phyloP scores from a whole-genome alignment of 2,329 filamentous ascomycete genomes.

The Epicoccum sorghinum region DNA sequence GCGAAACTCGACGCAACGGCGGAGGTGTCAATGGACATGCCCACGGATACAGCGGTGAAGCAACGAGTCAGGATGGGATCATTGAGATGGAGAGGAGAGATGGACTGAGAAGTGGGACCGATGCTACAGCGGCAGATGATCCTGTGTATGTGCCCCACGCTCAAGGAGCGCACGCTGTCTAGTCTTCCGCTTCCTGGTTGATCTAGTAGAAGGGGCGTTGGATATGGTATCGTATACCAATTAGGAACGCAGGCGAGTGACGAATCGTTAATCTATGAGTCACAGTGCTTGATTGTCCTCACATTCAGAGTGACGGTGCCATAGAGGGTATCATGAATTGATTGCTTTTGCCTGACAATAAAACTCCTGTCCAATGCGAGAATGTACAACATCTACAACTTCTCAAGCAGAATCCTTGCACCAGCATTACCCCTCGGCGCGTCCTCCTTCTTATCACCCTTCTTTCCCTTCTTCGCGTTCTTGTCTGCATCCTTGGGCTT shows the following conservation, averaged over 20 bases:
- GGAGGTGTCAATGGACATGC: slow-evolving; percentile 6
- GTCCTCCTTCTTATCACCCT: slow-evolving; percentile 48
- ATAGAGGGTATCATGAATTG: slow-evolving; percentile 13
- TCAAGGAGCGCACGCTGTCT: slow-evolving; percentile 7
- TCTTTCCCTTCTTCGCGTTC: slow-evolving; percentile 44
- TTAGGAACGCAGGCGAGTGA: background rate
- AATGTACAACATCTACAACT: slow-evolving; percentile 30
- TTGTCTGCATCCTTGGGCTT: slow-evolving; percentile 18
- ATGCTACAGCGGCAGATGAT: slow-evolving; percentile 7
- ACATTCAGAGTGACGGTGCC: background rate
- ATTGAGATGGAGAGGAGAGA: slow-evolving; percentile 18
- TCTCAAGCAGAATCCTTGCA: slow-evolving; percentile 54
- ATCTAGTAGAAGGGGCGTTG: background rate
- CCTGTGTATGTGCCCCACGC: slow-evolving; percentile 4
- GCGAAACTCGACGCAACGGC: slow-evolving; percentile 16
- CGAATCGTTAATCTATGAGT: background rate
- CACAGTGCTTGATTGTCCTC: background rate
- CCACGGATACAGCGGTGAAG: slow-evolving; percentile 6
- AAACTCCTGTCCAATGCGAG: slow-evolving; percentile 11
- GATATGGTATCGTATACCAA: background rate
- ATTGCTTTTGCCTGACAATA: slow-evolving; percentile 12
- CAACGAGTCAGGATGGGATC: slow-evolving; percentile 16
- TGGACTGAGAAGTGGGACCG: background rate
- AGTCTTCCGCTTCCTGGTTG: background rate
- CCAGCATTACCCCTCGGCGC: slow-evolving; percentile 53